Conservation (phyloP, 2,329 filamentous ascomycete species). For the Cercospora sp. region DNA sequence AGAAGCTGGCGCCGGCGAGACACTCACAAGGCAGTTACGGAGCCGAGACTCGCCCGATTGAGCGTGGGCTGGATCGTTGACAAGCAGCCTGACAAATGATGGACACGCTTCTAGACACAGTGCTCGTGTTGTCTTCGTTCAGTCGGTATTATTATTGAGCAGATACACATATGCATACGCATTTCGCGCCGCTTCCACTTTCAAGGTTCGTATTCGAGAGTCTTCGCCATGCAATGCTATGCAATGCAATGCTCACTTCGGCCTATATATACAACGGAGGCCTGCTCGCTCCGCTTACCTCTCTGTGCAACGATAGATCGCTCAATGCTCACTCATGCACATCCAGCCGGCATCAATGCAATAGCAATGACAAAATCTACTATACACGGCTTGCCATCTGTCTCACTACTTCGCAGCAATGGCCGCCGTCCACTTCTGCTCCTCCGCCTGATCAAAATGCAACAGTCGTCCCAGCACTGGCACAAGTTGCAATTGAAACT, state of each 20-base stretch:
- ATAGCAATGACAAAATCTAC: background rate
- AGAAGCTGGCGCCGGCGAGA: background rate
- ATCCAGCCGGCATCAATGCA: background rate
- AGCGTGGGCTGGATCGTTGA: background rate
- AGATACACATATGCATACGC: background rate
- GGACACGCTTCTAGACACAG: background rate
- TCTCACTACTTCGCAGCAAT: conserved; percentile 53
- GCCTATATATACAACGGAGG: background rate
- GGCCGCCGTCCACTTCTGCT: conserved; percentile 82
- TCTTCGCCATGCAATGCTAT: background rate
- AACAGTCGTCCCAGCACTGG: conserved; percentile 75
- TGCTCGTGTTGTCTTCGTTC: background rate
- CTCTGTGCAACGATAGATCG: background rate
- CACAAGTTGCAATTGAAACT: conserved; percentile 72
- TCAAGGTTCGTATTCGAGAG: background rate
- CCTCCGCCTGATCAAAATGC: conserved; percentile 77
- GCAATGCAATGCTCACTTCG: background rate
- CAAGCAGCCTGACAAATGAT: background rate
- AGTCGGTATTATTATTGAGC: background rate
- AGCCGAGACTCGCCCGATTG: background rate
- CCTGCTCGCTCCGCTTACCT: background rate
- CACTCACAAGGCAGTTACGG: background rate
- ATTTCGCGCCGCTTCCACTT: background rate
- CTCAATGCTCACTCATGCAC: background rate
- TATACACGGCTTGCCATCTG: background rate